Base-by-base conservation (phyloP, 2,329 filamentous ascomycete species). In the Penicillium olsonii region DNA sequence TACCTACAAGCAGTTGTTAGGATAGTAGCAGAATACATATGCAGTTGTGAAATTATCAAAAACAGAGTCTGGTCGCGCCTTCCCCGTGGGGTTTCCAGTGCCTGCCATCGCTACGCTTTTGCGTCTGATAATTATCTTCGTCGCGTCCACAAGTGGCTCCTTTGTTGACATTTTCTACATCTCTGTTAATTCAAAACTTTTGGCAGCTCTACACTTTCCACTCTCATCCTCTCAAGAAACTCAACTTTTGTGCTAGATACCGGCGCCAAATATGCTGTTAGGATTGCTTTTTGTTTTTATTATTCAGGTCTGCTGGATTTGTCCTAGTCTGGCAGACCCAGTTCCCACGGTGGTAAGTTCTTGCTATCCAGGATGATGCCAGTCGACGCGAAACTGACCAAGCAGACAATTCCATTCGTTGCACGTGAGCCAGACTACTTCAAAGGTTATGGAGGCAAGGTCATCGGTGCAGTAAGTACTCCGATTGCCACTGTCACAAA, bases 391-490 rank as follows among this genome's bases (percentile, higher is more conserved):
- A 15, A 19, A n/a, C n/a, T 35, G 33, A 35, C 33, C 14, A 27
- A 4, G 34, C 11, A 49, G 47, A 45, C 47, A 1, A 45, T 49
- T 7, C 47, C 47, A n/a, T 49, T 42, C 41, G 42, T 49, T 3
- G 38, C 41, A 6, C 27, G 45, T n/a, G 47, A 26, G 1, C 47
- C 47, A 2, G 47, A 45, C 33, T 49, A 45, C 41, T 45, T 49
- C 42, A 17, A 49, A 11, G 47, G 47, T 14, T 49, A 49, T 40
- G 47, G 47, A 2, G 47, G 10, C 17, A 39, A 45, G 37, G 42
- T 8, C 4, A n/a, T 49, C 8, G 42, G 35, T 11, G 27, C 29
- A 4, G 47, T 45, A 22, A 5, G 47, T 45, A 1, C 18, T 18
- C 7, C 15, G 9, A 2, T 29, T 11, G 14, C 4, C 14, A 22